Evolutionary conservation across 345 rosid genomes (phyloP), one percentile per base, ranked within the genome.

Genomic region (Corchorus olitorius): DNA sequence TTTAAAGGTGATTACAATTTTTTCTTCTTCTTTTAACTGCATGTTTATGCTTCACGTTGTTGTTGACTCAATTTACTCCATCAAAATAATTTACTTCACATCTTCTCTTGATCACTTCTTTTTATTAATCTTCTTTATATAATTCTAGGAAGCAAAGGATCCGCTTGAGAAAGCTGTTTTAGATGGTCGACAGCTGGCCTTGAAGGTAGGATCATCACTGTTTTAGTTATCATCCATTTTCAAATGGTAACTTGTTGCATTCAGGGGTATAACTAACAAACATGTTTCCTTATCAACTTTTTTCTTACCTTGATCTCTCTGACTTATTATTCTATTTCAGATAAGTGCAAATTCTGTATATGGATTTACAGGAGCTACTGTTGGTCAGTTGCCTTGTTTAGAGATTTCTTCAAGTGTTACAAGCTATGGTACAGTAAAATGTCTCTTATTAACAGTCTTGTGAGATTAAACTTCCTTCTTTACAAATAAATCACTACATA

Each of bases 371-470:
- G 99, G 98, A 81, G 98, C 98, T 81, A 93, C 97, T 77, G 79
- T 88, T 83, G 97, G 88, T 82, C 98, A 93, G 83, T 88, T 93
- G 72, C 99, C 99, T 11, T 96, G 99, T 82, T 68, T 93, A 43
- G 97, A 92, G 87, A 96, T 96, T 83, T 96, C 99, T 45, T 96
- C 99, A 58, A 96, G 99, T 72, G 97, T 96, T 73, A 96, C 99
- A 60, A 96, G 99, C 88, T 96, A 93, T 88, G 97, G 98, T 96
- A 92, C 77, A 65, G 54, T 37, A 14, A 65, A 52, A 19, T 59
- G 49, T 13, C 45, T 13, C 54, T 48, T 77, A 14, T 20, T 53
- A 58, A 64, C 43, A 20, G 27, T 50, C 58, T 34, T 69, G 34
- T 49, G 12, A 6, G 14, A 58, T 58, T 45, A 50, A 34, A 3